Base-by-base conservation (phyloP, 2,329 filamentous ascomycete genomes). In the Botrytis deweyae region DNA sequence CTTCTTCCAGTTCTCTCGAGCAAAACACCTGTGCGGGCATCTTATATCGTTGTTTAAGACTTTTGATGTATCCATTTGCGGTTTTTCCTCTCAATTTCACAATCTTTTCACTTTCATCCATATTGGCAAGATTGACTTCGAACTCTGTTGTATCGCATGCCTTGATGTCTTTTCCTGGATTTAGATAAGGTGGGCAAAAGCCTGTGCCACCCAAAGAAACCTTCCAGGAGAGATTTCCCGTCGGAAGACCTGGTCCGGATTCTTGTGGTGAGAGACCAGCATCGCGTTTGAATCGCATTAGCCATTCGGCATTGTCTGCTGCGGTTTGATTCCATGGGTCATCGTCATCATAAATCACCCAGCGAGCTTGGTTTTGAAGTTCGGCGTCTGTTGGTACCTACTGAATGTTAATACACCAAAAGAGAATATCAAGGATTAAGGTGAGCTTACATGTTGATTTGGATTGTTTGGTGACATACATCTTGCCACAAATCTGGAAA, bases 261-360 rank as follows among this genome's bases (percentile, higher is more conserved):
- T 83, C 81, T n/a, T 83, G 80, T 0, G 83, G 82, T 4, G 87
- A 80, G 44, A 91, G 86, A 29, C 88, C 88, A 0, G 83, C 84
- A 66, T 88, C 85, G 18, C 88, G 85, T 80, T 91, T 91, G 82
- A 91, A 90, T 63, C 88, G 85, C 73, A 86, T 84, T 20, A 91
- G 84, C 89, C 89, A 91, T 80, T 91, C 88, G 0, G 84, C 85
- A 76, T 91, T 90, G 78, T 91, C 89, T 44, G 88, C 88, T 0
- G 88, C 87, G 0, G 89, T 91, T 77, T 89, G 87, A 79, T 91
- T 90, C 87, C 88, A 90, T 3, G 88, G 87, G 77, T 90, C 89
- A 73, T 90, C 89, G 85, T 89, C 88, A 72, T 90, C 88, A 74
- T 89, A 91, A 0, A 90, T 81, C 52, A 90, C 85, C 87, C 88